Base-by-base conservation (phyloP, 2,329 filamentous ascomycete genomes). In the Xylaria polymorpha region DNA sequence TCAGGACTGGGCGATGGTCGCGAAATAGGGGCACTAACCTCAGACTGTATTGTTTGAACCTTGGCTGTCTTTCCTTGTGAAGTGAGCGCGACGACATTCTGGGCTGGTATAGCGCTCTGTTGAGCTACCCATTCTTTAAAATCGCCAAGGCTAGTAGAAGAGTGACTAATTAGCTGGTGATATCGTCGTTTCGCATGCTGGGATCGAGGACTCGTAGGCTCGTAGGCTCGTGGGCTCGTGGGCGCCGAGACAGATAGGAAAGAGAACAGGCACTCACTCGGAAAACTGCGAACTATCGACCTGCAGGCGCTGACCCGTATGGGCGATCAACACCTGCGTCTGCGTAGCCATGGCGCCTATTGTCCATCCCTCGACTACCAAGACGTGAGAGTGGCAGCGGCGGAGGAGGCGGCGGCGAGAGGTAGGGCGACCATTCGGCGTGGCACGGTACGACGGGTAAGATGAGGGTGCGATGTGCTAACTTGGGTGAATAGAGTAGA, bases 291-390 rank as follows among this genome's bases (percentile, higher is more conserved):
- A 86, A 74, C 91, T 88, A 83, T 97, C 93, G 80, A 92, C 88
- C 80, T 90, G 87, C 79, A 97, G 87, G 83, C 91, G 91, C 86
- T 94, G 91, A 85, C 95, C 95, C 82, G 92, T 94, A 84, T 97
- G 94, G 87, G 94, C 94, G 80, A 97, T 91, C 85, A 94, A 93
- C 82, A 97, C 91, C 84, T 93, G 90, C 80, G 95, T 89, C 85
- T 93, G 92, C 94, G 97, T 97, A 83, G 85, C 88, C 83, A 84
- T 83, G 73, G 61, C 71, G 72, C 72, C 61, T 74, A 71, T 69
- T 75, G 76, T 78, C 77, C 77, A 78, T 78, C 71, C 73, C 76
- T 74, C 50, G 72, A 69, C 68, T 67, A 72, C 72, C 62, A 64
- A 66, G 37, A 56, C 56, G 35, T 20, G 50, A 43, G 44, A 32